phyloP scores from a whole-genome alignment of 2,329 filamentous ascomycete species.

The Talaromyces sp. region DNA sequence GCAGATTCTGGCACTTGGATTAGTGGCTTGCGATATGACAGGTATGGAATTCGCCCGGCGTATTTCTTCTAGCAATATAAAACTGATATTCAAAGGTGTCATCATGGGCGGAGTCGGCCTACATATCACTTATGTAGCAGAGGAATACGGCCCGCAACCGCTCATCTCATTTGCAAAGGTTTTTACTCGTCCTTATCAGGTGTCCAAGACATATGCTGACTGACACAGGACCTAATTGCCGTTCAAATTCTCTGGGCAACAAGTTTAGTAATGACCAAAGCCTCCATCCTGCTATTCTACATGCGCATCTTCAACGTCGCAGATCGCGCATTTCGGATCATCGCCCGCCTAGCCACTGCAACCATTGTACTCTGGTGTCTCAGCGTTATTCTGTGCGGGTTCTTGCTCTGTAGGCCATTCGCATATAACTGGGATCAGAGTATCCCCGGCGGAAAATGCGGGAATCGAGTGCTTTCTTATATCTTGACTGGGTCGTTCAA shows the following conservation, averaged over 20 bases:
- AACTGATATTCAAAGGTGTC: background rate
- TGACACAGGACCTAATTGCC: background rate
- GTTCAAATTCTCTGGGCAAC: background rate
- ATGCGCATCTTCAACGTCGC: background rate
- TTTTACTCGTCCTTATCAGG: background rate
- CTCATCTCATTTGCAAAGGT: background rate
- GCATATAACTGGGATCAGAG: background rate
- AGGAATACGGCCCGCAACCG: background rate
- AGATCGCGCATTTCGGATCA: background rate
- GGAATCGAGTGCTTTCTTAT: slow-evolving; percentile 26
- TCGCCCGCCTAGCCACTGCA: background rate
- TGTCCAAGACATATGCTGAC: background rate
- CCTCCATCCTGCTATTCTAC: background rate
- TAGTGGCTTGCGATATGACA: background rate
- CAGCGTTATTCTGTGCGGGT: background rate
- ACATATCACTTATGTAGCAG: background rate
- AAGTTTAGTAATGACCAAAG: background rate
- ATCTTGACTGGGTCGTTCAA: slow-evolving; percentile 28
- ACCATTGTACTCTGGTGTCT: background rate
- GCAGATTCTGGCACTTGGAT: background rate
- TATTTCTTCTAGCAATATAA: background rate
- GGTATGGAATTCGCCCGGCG: background rate
- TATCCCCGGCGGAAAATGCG: slow-evolving; percentile 25
- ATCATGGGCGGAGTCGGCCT: background rate
- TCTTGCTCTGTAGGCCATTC: background rate